Evolutionary conservation across 768 basidiomycete species (phyloP), one percentile per base, ranked within the genome.

Genomic region (Suillus placidus): DNA sequence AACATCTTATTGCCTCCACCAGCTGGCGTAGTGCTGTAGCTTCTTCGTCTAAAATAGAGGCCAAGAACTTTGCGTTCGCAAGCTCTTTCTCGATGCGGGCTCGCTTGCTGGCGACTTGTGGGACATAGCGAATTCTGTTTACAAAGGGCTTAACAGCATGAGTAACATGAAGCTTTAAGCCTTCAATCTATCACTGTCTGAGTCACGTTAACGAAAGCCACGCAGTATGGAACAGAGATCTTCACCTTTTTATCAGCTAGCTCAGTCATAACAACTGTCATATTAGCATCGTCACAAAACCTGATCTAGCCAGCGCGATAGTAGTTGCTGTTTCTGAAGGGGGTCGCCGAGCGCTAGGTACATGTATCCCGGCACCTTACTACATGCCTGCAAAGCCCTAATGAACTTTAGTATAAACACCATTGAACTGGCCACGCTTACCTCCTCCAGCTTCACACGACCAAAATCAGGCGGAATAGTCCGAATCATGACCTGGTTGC

Each of bases 241-340:
- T 80, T 60, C 68, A 94, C 96, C 87, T 95, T 96, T 74, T 90
- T 91, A 70, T 94, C 93, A 61, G 91, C 85, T 54, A 98, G 71
- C 70, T 92, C 89, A 45, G 81, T 71, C 79, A 96, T 86, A 6
- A 93, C 89, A 18, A 79, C 71, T 2, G 81, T 72, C 87, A 98
- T 94, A 70, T 97, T 93, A 12, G 90, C 87, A 68, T 94, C 94
- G 38, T 94, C 92, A 49, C 79, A 80, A 74, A 96, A 97, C 68
- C 88, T 88, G 66, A 97, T 82, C 95, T 96, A 98, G 14, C 94
- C 97, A 2, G 95, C 93, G 38, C 97, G 92, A 74, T 97, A 95
- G 75, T 92, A 98, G 71, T 92, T 93, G 66, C 94, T n/a, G 89
- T 79, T 96, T 96, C 76, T 94, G 93, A 49, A 94, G 79, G 12